A percentile compares a stretch with the other conserved stretches of the same genome.
phyloP scores from a whole-genome alignment of 768 basidiomycete genomes.

The Termitomyces sp. region DNA sequence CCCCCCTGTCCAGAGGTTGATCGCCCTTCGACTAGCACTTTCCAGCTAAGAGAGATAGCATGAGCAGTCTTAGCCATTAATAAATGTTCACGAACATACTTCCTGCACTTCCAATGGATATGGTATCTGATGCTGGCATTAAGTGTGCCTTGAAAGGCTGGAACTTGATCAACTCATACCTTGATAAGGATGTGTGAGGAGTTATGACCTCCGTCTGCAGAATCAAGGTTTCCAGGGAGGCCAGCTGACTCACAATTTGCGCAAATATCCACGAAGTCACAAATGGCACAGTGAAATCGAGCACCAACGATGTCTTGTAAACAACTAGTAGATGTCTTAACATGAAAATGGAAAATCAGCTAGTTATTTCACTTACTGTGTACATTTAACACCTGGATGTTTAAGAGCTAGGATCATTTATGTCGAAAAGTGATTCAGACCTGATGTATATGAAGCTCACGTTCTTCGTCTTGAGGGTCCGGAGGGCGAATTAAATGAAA shows the following conservation, averaged over 20 bases:
- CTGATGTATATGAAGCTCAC: constrained; percentile 36
- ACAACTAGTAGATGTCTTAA: constrained; percentile 52
- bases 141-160: neutral
- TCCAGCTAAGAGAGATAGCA: constrained; percentile 37
- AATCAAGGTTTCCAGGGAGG: constrained; percentile 78
- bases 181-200: constrained; percentile 95
- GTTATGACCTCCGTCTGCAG: constrained; percentile 72
- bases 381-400: constrained; percentile 82
- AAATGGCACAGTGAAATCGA: constrained; percentile 90
- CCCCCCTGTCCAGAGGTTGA: constrained; percentile 71
- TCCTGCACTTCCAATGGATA: constrained; percentile 74
- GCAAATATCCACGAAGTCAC: constrained; percentile 82
- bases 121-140: constrained; percentile 65
- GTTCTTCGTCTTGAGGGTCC: constrained; percentile 55
- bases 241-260: constrained; percentile 86
- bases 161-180: constrained; percentile 37
- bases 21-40: constrained; percentile 71
- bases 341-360: neutral
- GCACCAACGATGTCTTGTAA: constrained; percentile 88
- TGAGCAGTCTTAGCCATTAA: neutral
- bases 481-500: constrained; percentile 28
- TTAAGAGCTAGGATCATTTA: constrained; percentile 54
- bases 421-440: neutral
- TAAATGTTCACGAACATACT: constrained; percentile 33
- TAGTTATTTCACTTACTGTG: constrained; percentile 59